Evolutionary conservation across 345 rosid species (phyloP), one percentile per base, ranked within the genome.

Genomic region (Draba incana): DNA sequence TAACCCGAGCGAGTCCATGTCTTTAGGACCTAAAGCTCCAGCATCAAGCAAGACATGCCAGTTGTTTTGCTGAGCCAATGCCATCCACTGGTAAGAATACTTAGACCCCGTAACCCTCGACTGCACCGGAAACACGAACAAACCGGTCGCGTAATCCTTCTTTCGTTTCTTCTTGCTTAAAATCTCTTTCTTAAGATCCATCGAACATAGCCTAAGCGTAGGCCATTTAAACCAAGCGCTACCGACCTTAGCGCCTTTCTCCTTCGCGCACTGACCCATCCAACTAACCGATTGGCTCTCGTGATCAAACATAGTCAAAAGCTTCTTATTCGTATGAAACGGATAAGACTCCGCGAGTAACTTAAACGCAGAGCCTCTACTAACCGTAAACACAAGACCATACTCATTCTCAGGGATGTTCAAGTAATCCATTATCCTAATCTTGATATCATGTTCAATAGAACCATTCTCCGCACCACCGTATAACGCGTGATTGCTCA

Each of bases 21-120:
- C 99, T 72, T 95, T 95, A 48, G 99, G 99, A 75, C 99, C 99
- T 56, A 95, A 81, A 27, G 99, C 85, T 2, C 99, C 99, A 33
- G 99, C 99, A 69, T 95, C 99, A 78, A 95, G 97, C 78, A 92
- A 80, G 62, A 95, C 99, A 64, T 95, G 99, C 99, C 99, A 95
- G 64, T 86, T 82, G 75, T 95, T 95, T 77, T 92, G 99, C 78
- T 95, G 99, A 69, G 99, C 99, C 57, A 92, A 72, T 5, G 98
- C 92, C 99, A 95, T 95, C 99, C 99, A 95, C 57, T 95, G 99
- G 75, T 95, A 95, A 0, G 99, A 95, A 77, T 95, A 95, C 80
- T 95, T 95, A 1, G 97, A 88, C 10, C 99, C 99, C 0, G 97
- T 86, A 45, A 95, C 99, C 70, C 99, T 85, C 20, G 98, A 92